These are phyloP conservation scores for Mortierella hygrophila DNA, from an alignment of 192 early-diverging fungal genomes.

Conservation along the genomic window DNA sequence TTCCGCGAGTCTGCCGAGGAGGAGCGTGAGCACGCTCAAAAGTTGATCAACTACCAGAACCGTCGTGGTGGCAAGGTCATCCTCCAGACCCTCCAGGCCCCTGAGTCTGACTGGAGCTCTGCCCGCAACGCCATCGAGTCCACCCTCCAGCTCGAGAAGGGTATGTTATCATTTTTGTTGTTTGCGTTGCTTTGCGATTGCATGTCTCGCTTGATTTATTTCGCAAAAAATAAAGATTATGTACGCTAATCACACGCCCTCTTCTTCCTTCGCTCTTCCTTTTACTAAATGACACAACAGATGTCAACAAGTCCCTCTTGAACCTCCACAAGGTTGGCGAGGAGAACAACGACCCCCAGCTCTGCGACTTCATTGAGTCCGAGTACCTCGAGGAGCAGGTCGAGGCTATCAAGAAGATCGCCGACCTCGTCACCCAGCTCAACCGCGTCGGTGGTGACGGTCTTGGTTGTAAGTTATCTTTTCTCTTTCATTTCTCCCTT, in stretches of 20 bases:
- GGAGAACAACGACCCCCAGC: slow-evolving; percentile 65
- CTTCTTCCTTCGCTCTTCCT: background rate
- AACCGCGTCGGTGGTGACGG: slow-evolving; percentile 68
- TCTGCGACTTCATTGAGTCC: slow-evolving; percentile 67
- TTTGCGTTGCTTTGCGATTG: background rate
- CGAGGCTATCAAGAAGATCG: slow-evolving; percentile 66
- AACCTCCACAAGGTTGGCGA: slow-evolving; percentile 68
- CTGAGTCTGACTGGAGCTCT: slow-evolving; percentile 66
- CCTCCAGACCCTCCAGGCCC: slow-evolving; percentile 64
- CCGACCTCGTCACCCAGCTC: slow-evolving; percentile 68
- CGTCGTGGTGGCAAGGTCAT: slow-evolving; percentile 69
- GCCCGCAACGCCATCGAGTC: slow-evolving; percentile 71
- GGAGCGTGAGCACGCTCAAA: slow-evolving; percentile 62
- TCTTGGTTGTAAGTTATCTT: slow-evolving; percentile 39
- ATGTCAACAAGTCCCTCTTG: slow-evolving; percentile 70
- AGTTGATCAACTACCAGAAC: slow-evolving; percentile 66
- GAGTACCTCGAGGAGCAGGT: slow-evolving; percentile 67
- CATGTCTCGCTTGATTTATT: background rate
- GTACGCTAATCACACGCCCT: background rate
- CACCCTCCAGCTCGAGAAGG: slow-evolving; percentile 68
- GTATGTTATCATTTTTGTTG: slow-evolving; percentile 24
- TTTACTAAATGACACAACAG: slow-evolving; percentile 17
- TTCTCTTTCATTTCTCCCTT: background rate
- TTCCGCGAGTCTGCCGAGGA: slow-evolving; percentile 65
- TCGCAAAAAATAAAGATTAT: background rate